Base-by-base conservation (phyloP, 495 filamentous ascomycete species). In the Hamigera avellanea region DNA sequence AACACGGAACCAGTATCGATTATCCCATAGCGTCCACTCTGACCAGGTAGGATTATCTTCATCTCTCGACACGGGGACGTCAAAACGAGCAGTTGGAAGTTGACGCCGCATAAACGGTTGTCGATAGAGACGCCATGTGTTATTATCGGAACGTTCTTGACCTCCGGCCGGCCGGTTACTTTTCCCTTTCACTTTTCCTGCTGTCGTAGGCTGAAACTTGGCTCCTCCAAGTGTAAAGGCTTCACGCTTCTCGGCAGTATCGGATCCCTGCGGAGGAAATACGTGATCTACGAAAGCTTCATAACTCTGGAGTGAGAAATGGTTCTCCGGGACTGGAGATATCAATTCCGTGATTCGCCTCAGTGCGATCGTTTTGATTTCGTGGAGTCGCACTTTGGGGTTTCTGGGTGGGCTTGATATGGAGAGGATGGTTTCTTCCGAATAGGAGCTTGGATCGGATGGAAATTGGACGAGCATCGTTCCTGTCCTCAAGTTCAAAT, bases 1-100 rank as follows among this genome's bases (percentile, higher is more conserved):
- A 8, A 86, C 27, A 3, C 77, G 71, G 25, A 93, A 59, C 89
- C 89, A 96, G 61, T 72, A 94, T 7, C 89, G 72, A 8, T 80
- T 72, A 52, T 96, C 89, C 72, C 76, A 95, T 1, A 91, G 61
- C 2, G 21, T 42, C 57, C 62, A 60, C 1, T 46, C 44, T 0
- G 52, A 43, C 21, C 21, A 23, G 9, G 21, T 9, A 23, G 9
- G 21, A 9, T 23, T 23, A 23, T 23, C 9, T 9, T 36, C 9
- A 7, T 0, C 2, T 8, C 30, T 13, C 18, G 30, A 19, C 27
- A 34, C 12, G 19, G 44, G 33, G 19, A 50, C 16, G 0, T 43
- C 31, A 2, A 54, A 3, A 9, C 41, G 41, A 15, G 39, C 23
- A 3, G 37, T 36, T 14, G 52, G 53, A 2, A 38, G 26, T 12